phyloP scores from a whole-genome alignment of 2,329 filamentous ascomycete species.

The Curvularia eragrostidis region DNA sequence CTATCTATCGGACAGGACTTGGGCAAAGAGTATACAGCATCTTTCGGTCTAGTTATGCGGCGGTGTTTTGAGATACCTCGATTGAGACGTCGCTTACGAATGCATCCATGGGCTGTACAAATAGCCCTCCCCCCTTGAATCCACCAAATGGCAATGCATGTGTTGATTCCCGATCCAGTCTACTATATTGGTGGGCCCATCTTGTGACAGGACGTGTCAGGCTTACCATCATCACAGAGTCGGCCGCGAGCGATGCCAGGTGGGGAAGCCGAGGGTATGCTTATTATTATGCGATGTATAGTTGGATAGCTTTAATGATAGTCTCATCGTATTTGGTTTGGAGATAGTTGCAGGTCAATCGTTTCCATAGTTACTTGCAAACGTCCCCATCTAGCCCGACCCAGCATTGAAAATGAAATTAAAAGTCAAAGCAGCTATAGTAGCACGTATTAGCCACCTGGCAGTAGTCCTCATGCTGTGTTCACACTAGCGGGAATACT shows the following conservation, averaged over 20 bases:
- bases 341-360: neutral
- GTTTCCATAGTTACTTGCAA: neutral
- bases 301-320: neutral
- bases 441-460: neutral
- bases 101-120: conserved; percentile 25
- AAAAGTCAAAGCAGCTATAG: neutral
- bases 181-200: neutral
- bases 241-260: neutral
- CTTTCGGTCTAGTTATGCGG: conserved; percentile 25
- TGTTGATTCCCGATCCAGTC: conserved; percentile 9
- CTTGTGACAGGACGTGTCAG: neutral
- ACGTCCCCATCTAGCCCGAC: neutral
- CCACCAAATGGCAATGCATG: conserved; percentile 29
- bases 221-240: neutral
- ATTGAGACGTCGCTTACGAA: conserved; percentile 23
- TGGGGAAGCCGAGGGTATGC: neutral
- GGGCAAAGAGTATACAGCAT: conserved; percentile 25
- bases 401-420: neutral
- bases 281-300: neutral
- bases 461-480: neutral
- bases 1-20: conserved; percentile 26
- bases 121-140: conserved; percentile 19
- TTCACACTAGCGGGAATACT: neutral
- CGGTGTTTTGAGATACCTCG: conserved; percentile 24
- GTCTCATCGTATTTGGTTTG: neutral